phyloP scores from a whole-genome alignment of 257 asterid genomes.

The Solanum clarkiae region DNA sequence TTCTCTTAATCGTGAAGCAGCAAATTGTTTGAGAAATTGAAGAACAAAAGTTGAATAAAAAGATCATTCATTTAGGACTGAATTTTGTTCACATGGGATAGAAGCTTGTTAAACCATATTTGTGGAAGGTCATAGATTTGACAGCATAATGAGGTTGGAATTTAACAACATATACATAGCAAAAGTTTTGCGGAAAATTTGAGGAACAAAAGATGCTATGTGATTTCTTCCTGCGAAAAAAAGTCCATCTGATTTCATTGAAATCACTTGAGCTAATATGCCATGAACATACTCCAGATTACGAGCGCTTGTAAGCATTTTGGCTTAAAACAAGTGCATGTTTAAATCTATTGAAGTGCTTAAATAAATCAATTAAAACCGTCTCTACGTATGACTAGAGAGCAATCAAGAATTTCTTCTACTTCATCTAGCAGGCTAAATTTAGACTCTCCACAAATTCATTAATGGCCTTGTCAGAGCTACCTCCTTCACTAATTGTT shows the following conservation, averaged over 20 bases:
- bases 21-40: neutral
- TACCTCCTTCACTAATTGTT: slow-evolving; percentile 45
- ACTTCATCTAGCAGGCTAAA: neutral
- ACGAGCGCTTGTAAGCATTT: neutral
- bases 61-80: neutral
- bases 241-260: neutral
- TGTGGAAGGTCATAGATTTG: neutral
- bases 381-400: neutral
- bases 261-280: neutral
- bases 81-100: neutral
- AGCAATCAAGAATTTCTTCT: neutral
- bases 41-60: neutral
- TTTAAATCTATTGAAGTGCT: neutral
- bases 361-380: neutral
- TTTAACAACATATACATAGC: neutral
- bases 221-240: neutral
- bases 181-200: neutral
- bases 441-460: slow-evolving; percentile 33
- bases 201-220: neutral
- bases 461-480: slow-evolving; percentile 35
- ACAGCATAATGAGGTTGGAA: neutral
- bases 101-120: neutral
- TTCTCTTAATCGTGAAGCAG: neutral
- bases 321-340: neutral
- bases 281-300: neutral